phyloP scores from a whole-genome alignment of 257 asterid genomes.

The Solanum ossicruentum region DNA sequence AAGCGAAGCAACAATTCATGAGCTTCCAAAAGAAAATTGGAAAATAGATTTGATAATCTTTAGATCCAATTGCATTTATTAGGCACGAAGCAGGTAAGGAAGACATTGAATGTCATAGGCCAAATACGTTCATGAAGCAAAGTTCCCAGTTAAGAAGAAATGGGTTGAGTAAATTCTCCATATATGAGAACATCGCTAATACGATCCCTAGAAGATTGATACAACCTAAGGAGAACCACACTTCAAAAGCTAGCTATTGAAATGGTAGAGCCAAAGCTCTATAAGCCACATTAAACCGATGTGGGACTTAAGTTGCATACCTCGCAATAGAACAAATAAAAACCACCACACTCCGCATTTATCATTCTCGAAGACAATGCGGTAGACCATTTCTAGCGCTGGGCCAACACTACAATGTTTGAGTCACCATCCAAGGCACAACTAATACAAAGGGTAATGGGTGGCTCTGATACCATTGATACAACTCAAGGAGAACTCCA shows the following conservation, averaged over 20 bases:
- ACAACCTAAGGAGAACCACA: neutral
- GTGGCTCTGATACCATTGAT: too few relatives aligned
- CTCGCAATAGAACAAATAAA: too few relatives aligned
- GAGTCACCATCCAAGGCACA: too few relatives aligned
- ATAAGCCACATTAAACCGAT: neutral
- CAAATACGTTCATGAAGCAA: neutral
- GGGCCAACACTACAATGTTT: too few relatives aligned
- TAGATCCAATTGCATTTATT: neutral
- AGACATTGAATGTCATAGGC: neutral
- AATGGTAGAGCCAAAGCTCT: neutral
- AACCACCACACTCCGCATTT: too few relatives aligned
- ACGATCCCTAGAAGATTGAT: neutral
- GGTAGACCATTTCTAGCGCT: too few relatives aligned
- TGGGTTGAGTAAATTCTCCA: neutral
- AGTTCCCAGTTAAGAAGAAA: neutral
- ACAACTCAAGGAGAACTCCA: neutral
- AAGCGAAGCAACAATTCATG: neutral
- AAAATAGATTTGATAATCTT: neutral
- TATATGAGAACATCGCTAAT: neutral
- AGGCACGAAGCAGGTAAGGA: neutral
- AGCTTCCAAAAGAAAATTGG: neutral
- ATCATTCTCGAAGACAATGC: too few relatives aligned
- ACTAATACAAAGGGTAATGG: too few relatives aligned
- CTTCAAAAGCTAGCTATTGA: too few relatives aligned
- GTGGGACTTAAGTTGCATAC: too few relatives aligned